Percentiles rank a stretch among this genome's conserved stretches.
Conservation (phyloP, 169 alveolate species). For the Plasmodium blacklocki region DNA sequence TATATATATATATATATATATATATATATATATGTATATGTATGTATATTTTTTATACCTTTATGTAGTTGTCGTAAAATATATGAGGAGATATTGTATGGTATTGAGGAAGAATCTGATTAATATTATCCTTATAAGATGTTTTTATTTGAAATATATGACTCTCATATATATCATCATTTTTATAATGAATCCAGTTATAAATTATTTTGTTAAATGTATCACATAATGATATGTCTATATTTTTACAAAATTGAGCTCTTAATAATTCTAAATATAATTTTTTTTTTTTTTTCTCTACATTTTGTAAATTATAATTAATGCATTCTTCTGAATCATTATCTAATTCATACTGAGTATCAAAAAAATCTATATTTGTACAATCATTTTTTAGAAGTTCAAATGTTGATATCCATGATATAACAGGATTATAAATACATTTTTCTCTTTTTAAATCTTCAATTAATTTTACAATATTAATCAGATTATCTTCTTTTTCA, state of each 20-base stretch:
- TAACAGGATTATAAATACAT: slow-evolving; percentile 47
- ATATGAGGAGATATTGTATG: slow-evolving; percentile 45
- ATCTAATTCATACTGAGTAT: slow-evolving; percentile 10
- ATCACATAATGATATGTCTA: slow-evolving; percentile 4
- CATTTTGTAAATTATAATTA: neutral
- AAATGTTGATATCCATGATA: slow-evolving; percentile 58
- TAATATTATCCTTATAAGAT: slow-evolving; percentile 5
- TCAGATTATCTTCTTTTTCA: slow-evolving; percentile 32
- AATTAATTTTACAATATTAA: slow-evolving; percentile 29
- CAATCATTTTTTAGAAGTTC: slow-evolving; percentile 39
- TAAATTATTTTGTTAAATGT: slow-evolving; percentile 35
- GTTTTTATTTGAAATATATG: slow-evolving; percentile 20
- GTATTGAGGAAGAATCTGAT: slow-evolving; percentile 15
- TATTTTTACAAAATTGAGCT: slow-evolving; percentile 6
- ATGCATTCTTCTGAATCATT: slow-evolving; percentile 15
- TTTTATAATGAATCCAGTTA: slow-evolving; percentile 12
- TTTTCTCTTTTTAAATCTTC: slow-evolving; percentile 34
- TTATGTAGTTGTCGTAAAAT: slow-evolving; percentile 20
- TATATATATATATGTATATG: neutral
- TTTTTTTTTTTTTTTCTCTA: neutral
- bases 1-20: too few relatives aligned
- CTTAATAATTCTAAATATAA: slow-evolving; percentile 31
- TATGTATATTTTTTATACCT: slow-evolving; percentile 3
- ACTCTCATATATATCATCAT: slow-evolving; percentile 17
- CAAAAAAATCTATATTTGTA: slow-evolving; percentile 10